Evolutionary conservation across 495 filamentous ascomycete genomes (phyloP).

Genomic region (Trichoderma gamsii): DNA sequence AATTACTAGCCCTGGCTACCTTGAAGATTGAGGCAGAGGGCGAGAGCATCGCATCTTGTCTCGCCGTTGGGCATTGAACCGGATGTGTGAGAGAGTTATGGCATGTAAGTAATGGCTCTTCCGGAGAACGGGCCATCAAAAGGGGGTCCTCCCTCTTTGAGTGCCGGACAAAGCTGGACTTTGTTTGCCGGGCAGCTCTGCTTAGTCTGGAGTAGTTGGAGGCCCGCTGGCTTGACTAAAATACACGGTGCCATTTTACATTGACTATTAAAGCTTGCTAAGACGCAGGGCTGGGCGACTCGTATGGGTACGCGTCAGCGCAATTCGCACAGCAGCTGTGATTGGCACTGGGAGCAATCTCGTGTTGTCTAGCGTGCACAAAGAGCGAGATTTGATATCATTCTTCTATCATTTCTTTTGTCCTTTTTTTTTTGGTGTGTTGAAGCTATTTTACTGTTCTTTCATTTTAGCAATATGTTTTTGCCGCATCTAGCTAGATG

Average conservation of each 20-base stretch:
- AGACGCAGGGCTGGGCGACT: neutral
- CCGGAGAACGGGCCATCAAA: neutral
- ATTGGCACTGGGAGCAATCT: neutral
- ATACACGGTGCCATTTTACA: neutral
- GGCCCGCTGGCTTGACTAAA: neutral
- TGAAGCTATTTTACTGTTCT: neutral
- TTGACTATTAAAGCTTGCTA: neutral
- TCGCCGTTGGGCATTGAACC: neutral
- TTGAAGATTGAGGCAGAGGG: neutral
- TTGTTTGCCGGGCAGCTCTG: neutral
- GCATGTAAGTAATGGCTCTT: slow-evolving; percentile 1
- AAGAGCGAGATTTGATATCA: slow-evolving; percentile 7
- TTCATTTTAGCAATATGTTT: neutral
- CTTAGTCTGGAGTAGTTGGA: neutral
- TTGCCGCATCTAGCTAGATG: neutral
- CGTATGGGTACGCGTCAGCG: slow-evolving; percentile 7
- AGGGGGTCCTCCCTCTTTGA: neutral
- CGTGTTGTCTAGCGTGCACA: neutral
- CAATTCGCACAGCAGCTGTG: neutral
- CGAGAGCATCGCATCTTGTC: neutral
- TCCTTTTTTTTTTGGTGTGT: neutral
- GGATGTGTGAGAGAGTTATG: neutral
- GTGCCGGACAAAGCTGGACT: neutral
- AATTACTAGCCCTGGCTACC: neutral
- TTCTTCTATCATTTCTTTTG: neutral